Conservation (phyloP, 2,329 filamentous ascomycete species). For the Pyricularia sp. region DNA sequence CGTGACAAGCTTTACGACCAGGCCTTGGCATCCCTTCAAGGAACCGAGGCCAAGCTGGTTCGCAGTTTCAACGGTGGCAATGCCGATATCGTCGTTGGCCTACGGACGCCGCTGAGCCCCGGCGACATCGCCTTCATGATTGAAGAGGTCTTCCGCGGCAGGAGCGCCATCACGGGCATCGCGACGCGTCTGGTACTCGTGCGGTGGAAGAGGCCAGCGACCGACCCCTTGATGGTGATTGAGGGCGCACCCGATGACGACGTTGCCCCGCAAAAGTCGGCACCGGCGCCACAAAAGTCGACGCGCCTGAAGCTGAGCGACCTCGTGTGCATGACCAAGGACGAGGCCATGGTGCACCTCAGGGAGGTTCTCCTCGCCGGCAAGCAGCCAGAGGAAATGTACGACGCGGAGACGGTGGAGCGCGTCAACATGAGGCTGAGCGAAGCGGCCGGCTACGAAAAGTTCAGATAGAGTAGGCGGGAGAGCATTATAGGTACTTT, state of each 20-base stretch:
- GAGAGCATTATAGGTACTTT: not conserved
- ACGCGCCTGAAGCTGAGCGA: slow-evolving; percentile 61
- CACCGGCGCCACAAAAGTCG: slow-evolving; percentile 62
- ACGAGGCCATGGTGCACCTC: slow-evolving; percentile 75
- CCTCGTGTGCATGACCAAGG: slow-evolving; percentile 86
- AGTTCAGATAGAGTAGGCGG: slow-evolving; percentile 29
- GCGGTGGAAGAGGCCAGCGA: slow-evolving; percentile 61
- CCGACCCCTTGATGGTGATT: slow-evolving; percentile 47
- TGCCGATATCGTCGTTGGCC: slow-evolving; percentile 48
- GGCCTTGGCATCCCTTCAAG: slow-evolving; percentile 67
- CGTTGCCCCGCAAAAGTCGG: slow-evolving; percentile 14
- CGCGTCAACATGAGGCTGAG: slow-evolving; percentile 56
- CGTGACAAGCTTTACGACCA: slow-evolving; percentile 89
- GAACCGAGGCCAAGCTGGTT: slow-evolving; percentile 67
- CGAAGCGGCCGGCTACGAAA: slow-evolving; percentile 57
- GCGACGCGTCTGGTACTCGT: slow-evolving; percentile 70
- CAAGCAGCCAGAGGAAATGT: slow-evolving; percentile 62
- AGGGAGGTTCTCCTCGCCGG: slow-evolving; percentile 65
- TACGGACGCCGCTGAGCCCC: slow-evolving; percentile 69
- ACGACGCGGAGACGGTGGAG: slow-evolving; percentile 57
- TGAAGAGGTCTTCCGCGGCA: slow-evolving; percentile 80
- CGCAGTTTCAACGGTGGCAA: slow-evolving; percentile 35
- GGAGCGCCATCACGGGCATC: slow-evolving; percentile 75
- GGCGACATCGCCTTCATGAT: slow-evolving; percentile 81
- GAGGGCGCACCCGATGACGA: slow-evolving; percentile 36